Evolutionary conservation across 306 rosid species (phyloP).

Genomic region (Quercus bicolor): DNA sequence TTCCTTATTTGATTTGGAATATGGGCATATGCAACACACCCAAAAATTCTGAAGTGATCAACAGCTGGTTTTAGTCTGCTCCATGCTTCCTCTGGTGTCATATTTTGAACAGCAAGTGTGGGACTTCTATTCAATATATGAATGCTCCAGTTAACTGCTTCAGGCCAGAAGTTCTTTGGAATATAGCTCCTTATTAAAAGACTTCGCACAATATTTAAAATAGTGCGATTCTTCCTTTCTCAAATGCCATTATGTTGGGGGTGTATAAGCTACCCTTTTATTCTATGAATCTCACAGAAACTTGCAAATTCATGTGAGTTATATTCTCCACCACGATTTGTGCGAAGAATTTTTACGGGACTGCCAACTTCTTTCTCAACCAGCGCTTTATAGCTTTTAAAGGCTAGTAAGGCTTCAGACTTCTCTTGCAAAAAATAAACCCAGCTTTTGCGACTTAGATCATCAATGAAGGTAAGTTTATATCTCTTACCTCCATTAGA

Average conservation of each 20-base stretch:
- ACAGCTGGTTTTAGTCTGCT: no score
- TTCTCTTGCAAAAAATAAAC: background rate
- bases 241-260: background rate
- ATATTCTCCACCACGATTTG: background rate
- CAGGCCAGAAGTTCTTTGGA: background rate
- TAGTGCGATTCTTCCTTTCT: background rate
- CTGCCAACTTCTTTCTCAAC: background rate
- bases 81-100: no score
- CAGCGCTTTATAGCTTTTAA: background rate
- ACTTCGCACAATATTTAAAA: background rate
- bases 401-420: background rate
- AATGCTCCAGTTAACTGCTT: background rate
- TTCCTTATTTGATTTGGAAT: no score
- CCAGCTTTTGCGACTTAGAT: background rate
- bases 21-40: no score
- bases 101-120: no score
- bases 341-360: background rate
- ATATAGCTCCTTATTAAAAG: background rate
- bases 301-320: background rate
- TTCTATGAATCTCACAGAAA: background rate
- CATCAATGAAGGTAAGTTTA: background rate
- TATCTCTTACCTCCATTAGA: background rate
- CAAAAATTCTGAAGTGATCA: no score
- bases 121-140: no score
- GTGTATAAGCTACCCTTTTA: background rate